Conservation (phyloP, 164 flowering plant genomes). For the Stephania cephalantha region DNA sequence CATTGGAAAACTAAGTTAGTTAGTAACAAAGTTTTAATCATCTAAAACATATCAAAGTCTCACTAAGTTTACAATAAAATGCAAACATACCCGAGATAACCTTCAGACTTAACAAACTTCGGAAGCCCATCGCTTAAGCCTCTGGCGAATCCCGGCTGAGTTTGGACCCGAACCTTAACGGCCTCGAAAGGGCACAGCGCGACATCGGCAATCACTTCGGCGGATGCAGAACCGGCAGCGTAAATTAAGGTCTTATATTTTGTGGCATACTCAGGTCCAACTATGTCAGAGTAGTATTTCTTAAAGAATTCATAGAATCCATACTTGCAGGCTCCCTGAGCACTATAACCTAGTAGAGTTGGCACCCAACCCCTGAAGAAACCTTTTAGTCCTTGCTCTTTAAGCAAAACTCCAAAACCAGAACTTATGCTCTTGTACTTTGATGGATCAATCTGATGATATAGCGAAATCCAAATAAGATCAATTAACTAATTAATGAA, state of each 20-base stretch:
- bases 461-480: not conserved
- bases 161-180: conserved; percentile 79
- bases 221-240: conserved; percentile 84
- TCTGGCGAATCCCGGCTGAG: conserved; percentile 81
- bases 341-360: conserved; percentile 70
- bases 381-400: conserved; percentile 67
- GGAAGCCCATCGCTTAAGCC: conserved; percentile 73
- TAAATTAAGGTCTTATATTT: conserved; percentile 80
- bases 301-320: conserved; percentile 82
- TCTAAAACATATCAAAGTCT: not conserved
- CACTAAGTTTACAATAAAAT: no score
- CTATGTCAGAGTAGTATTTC: conserved; percentile 74
- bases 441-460: conserved; percentile 60
- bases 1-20: not conserved
- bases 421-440: conserved; percentile 75
- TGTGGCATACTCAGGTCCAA: conserved; percentile 66
- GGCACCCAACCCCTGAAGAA: conserved; percentile 90
- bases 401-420: conserved; percentile 64
- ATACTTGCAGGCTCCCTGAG: conserved; percentile 89
- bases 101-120: conserved; percentile 71
- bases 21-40: not conserved
- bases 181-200: conserved; percentile 82
- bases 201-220: conserved; percentile 79
- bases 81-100: conserved; percentile 53
- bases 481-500: not conserved